Percentiles rank a stretch among this genome's conserved stretches.
Conservation (phyloP, 495 filamentous ascomycete genomes). For the Amphirosellinia nigrospora region DNA sequence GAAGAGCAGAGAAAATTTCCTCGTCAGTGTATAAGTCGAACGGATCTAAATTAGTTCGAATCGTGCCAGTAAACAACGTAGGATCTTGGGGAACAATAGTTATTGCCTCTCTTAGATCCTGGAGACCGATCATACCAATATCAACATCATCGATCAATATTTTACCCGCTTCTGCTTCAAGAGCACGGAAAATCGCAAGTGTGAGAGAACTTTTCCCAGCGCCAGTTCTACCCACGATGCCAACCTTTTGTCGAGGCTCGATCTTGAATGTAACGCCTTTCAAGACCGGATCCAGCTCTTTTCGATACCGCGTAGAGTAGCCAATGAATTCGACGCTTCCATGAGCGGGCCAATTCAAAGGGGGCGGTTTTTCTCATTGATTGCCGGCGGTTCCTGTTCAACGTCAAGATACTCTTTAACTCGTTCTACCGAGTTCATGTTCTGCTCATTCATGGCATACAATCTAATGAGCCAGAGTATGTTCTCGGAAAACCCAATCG, state of each 20-base stretch:
- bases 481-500: constrained; percentile 96
- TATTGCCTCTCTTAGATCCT: constrained; percentile 89
- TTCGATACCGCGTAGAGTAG: constrained; percentile 88
- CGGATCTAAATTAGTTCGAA: constrained; percentile 93
- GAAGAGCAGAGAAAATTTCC: constrained; percentile 85
- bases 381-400: constrained; percentile 84
- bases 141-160: constrained; percentile 92
- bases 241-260: constrained; percentile 86
- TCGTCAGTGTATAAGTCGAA: constrained; percentile 91
- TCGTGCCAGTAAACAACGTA: constrained; percentile 94
- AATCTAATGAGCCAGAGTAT: constrained; percentile 95
- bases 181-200: constrained; percentile 92
- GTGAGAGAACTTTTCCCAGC: constrained; percentile 97
- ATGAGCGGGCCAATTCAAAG: constrained; percentile 80
- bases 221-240: constrained; percentile 95
- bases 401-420: constrained; percentile 97
- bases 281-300: constrained; percentile 85
- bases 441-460: constrained; percentile 96
- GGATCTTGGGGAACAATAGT: constrained; percentile 99
- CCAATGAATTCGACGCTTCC: constrained; percentile 85
- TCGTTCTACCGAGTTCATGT: constrained; percentile 99
- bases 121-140: constrained; percentile 85
- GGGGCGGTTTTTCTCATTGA: constrained; percentile 82
- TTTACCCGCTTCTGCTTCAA: constrained; percentile 89
- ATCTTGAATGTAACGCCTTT: constrained; percentile 86